Evolutionary conservation across 345 rosid species (phyloP), one percentile per base, ranked within the genome.

Genomic region (Eucalyptus coolabah): DNA sequence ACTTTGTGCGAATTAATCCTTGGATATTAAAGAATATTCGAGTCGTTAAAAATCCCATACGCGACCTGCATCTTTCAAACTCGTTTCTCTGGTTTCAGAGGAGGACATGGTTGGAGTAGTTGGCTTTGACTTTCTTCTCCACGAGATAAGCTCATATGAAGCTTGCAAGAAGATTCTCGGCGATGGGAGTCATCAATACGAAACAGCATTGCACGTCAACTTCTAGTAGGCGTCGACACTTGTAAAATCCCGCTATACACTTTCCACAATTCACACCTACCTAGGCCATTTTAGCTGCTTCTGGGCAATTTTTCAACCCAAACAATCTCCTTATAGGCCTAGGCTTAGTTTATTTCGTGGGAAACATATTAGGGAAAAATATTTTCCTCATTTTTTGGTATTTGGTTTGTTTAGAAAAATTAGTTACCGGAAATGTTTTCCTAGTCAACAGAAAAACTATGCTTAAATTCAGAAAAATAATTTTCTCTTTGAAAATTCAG

Each of bases 341-440:
- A 12, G 65, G 16, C 16, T 60, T 28, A 12, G 67, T 60, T 28
- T 6, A 4, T 26, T 59, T 8, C 0, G 12, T 3, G 28, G 51
- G 51, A 50, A 50, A 50, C 53, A 50, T 50, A 16, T 50, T 0
- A 50, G 19, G 19, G 19, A 9, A 9, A 54, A 21, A 54, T 23
- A 54, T 9, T 9, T 54, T 54, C 11, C 12, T 54, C 26, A 23
- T 23, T 54, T 54, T 23, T 9, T 9, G 28, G 28, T 1, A 2
- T 54, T 56, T 56, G 6, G 12, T 9, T 56, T 0, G 13, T 5
- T 56, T 56, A 56, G 30, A 5, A 56, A 56, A 56, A 56, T 23
- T 3, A 56, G 30, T 56, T 4, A 56, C 0, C 0, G 0, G 0
- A 56, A 56, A 56, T 56, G 0, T 1, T 56, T 56, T 56, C 3